Evolutionary conservation across 306 rosid species (phyloP).

Genomic region (Inga leiocalycina): DNA sequence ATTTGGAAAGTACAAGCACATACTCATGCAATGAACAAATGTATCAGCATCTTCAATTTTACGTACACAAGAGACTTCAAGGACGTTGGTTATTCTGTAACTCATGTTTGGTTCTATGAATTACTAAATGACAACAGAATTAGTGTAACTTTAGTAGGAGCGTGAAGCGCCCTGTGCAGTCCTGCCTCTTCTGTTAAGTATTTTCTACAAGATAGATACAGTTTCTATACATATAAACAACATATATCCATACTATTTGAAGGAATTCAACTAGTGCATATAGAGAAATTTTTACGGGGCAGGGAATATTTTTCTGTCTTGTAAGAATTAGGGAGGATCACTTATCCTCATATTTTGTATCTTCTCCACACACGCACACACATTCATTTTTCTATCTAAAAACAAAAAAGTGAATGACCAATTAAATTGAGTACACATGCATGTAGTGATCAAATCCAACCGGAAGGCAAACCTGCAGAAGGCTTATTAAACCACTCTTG

Average conservation of each 20-base stretch:
- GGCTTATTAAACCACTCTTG: constrained; percentile 46
- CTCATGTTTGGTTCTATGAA: constrained; percentile 3
- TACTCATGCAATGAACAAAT: neutral
- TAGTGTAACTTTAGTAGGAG: neutral
- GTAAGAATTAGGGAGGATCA: neutral
- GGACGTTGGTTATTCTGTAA: constrained; percentile 15
- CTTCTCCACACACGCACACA: neutral
- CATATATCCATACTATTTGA: too few species aligned
- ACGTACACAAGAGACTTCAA: neutral
- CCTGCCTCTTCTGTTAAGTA: neutral
- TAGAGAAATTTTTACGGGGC: neutral
- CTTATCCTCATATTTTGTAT: constrained; percentile 10
- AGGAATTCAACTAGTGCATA: neutral
- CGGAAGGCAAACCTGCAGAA: constrained; percentile 57
- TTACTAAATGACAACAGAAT: constrained; percentile 20
- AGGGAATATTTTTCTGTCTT: neutral
- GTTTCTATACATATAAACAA: neutral
- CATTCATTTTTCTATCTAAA: neutral
- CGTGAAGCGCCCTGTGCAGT: neutral
- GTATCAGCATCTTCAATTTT: neutral
- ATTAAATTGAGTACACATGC: constrained; percentile 18
- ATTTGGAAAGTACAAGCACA: constrained; percentile 1
- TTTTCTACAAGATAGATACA: neutral
- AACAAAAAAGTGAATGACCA: neutral
- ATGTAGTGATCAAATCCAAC: constrained; percentile 14